Evolutionary conservation across 1,284 basidiomycete genomes (phyloP).

Genomic region (Taiwanofungus camphoratus): DNA sequence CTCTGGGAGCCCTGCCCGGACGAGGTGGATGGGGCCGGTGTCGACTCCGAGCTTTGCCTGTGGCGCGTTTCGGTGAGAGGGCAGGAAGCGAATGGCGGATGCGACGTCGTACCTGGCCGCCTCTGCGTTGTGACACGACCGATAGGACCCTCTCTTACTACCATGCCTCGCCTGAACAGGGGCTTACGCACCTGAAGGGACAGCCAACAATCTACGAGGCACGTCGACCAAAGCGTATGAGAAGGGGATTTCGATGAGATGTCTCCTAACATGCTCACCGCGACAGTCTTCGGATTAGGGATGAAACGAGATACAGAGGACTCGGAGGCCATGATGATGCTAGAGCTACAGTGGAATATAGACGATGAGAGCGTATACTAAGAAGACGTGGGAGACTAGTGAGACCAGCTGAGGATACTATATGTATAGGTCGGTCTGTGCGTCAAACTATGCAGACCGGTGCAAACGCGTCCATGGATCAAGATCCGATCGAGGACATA

Average conservation of each 20-base stretch:
- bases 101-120: constrained; percentile 45
- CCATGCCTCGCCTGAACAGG: neutral
- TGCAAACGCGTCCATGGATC: no score
- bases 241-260: constrained; percentile 4
- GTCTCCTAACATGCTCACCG: constrained; percentile 39
- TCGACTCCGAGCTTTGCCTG: constrained; percentile 84
- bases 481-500: no score
- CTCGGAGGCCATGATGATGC: constrained; percentile 14
- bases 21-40: constrained; percentile 81
- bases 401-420: no score
- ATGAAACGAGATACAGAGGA: constrained; percentile 44
- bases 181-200: constrained; percentile 58
- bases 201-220: constrained; percentile 63
- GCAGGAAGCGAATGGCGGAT: constrained; percentile 8
- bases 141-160: neutral
- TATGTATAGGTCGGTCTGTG: no score
- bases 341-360: neutral
- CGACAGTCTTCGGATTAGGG: constrained; percentile 60
- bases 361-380: no score
- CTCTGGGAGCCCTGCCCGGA: constrained; percentile 76
- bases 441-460: no score
- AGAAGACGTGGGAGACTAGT: no score
- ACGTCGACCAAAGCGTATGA: constrained; percentile 7
- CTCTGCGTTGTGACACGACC: constrained; percentile 29
- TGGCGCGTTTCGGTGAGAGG: constrained; percentile 16